phyloP scores from a whole-genome alignment of 2,329 filamentous ascomycete genomes.

The Geoglossum cookeanum region DNA sequence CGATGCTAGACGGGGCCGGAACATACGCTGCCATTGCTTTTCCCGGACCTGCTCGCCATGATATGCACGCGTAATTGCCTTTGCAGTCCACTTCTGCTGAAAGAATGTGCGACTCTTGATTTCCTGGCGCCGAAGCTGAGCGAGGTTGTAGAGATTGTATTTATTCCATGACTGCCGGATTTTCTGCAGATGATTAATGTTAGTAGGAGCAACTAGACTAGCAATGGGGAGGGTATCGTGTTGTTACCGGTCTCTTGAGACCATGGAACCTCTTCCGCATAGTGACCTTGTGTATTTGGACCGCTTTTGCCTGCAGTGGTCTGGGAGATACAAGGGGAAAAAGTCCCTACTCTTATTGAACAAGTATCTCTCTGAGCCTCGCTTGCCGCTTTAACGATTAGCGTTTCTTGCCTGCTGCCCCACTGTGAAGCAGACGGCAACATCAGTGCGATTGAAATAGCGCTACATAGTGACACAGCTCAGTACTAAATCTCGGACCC shows the following conservation, averaged over 20 bases:
- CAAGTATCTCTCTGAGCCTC: no score
- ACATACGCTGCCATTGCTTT: constrained; percentile 86
- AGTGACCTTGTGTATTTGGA: constrained; percentile 5
- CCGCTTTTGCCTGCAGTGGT: not conserved
- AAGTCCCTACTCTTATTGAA: not conserved
- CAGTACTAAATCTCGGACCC: not conserved
- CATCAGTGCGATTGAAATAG: no score
- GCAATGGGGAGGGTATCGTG: not conserved
- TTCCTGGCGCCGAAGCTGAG: constrained; percentile 28
- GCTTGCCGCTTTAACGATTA: no score
- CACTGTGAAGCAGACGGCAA: no score
- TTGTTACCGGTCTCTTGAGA: constrained; percentile 40
- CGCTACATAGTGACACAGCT: no score
- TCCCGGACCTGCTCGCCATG: constrained; percentile 92
- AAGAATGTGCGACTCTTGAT: constrained; percentile 51
- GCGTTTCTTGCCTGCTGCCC: no score
- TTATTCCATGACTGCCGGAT: constrained; percentile 94
- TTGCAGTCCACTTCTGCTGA: constrained; percentile 95
- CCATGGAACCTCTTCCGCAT: constrained; percentile 45
- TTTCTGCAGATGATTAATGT: constrained; percentile 39
- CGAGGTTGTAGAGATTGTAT: constrained; percentile 85
- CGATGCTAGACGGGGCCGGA: constrained; percentile 58
- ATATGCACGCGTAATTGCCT: constrained; percentile 65
- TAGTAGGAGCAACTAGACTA: not conserved
- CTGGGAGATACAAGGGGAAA: not conserved